Evolutionary conservation across 371 early-diverging fungal genomes (phyloP).

Genomic region (Fennellomyces sp.): DNA sequence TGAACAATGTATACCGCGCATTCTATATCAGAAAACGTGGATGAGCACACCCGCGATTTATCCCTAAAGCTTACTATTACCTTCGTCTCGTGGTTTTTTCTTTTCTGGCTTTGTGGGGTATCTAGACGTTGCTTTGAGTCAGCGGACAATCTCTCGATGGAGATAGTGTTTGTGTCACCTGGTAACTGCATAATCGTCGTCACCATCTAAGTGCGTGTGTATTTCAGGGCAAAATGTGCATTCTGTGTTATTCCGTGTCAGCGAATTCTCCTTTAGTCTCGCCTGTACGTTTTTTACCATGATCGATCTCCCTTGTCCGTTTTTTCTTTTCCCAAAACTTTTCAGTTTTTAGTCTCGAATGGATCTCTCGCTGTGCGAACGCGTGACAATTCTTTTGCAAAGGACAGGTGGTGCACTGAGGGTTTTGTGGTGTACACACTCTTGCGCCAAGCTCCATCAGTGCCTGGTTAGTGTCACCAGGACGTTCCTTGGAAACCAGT

Average conservation of each 20-base stretch:
- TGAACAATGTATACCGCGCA: constrained; percentile 68
- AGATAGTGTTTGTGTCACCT: constrained; percentile 15
- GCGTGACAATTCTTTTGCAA: constrained; percentile 63
- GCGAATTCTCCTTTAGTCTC: not conserved
- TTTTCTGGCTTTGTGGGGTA: constrained; percentile 69
- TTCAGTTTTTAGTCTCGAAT: constrained; percentile 14
- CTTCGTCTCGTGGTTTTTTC: constrained; percentile 69
- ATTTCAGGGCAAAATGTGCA: constrained; percentile 36
- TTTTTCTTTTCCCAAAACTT: constrained; percentile 27
- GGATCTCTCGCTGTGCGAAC: constrained; percentile 42
- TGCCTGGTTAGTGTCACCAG: constrained; percentile 86
- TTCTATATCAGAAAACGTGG: constrained; percentile 27
- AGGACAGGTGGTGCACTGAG: constrained; percentile 73
- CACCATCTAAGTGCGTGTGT: constrained; percentile 14
- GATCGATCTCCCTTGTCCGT: constrained; percentile 27
- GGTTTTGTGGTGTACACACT: constrained; percentile 78
- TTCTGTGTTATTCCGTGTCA: no score
- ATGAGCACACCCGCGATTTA: no score
- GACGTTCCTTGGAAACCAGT: constrained; percentile 56
- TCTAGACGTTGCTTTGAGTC: constrained; percentile 13
- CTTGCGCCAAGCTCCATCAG: constrained; percentile 85
- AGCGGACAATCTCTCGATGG: constrained; percentile 17
- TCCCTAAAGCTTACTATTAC: constrained; percentile 25
- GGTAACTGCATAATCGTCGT: constrained; percentile 41
- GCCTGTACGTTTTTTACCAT: constrained; percentile 17